Evolutionary conservation across 768 basidiomycete genomes (phyloP).

Genomic region (Collybiopsis confluens): DNA sequence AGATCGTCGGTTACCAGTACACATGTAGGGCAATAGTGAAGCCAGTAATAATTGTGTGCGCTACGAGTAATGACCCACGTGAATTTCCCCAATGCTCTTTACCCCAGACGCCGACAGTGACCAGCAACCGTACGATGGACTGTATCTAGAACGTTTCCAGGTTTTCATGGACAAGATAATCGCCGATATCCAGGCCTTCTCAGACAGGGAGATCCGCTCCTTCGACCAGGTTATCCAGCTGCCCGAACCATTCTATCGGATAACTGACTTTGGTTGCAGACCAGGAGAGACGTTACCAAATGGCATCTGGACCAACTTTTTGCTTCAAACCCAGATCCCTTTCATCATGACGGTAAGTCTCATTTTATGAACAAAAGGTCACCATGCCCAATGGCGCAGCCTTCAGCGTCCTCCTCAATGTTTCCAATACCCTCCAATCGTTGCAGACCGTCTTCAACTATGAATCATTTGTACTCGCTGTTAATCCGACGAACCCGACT

Average conservation of each 20-base stretch:
- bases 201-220: slow-evolving; percentile 52
- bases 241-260: not conserved
- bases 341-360: slow-evolving; percentile 6
- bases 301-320: slow-evolving; percentile 62
- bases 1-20: too few relatives aligned
- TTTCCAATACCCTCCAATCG: slow-evolving; percentile 52
- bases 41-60: too few relatives aligned
- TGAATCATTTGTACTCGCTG: slow-evolving; percentile 60
- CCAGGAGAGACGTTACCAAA: slow-evolving; percentile 54
- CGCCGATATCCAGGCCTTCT: slow-evolving; percentile 54
- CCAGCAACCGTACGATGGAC: slow-evolving; percentile 31
- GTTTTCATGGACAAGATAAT: slow-evolving; percentile 57
- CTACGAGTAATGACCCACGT: not conserved
- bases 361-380: slow-evolving; percentile 2
- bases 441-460: slow-evolving; percentile 45
- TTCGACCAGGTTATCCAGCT: slow-evolving; percentile 51
- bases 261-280: slow-evolving; percentile 29
- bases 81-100: not conserved
- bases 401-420: slow-evolving; percentile 39
- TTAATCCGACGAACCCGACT: slow-evolving; percentile 43
- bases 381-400: slow-evolving; percentile 28
- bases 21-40: too few relatives aligned
- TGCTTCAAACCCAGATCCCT: slow-evolving; percentile 14
- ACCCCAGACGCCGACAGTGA: slow-evolving; percentile 1
- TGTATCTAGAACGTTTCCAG: slow-evolving; percentile 64